Percentiles rank a stretch among this genome's conserved stretches.
Conservation (phyloP, 345 rosid species). For the Gossypium sturtianum region DNA sequence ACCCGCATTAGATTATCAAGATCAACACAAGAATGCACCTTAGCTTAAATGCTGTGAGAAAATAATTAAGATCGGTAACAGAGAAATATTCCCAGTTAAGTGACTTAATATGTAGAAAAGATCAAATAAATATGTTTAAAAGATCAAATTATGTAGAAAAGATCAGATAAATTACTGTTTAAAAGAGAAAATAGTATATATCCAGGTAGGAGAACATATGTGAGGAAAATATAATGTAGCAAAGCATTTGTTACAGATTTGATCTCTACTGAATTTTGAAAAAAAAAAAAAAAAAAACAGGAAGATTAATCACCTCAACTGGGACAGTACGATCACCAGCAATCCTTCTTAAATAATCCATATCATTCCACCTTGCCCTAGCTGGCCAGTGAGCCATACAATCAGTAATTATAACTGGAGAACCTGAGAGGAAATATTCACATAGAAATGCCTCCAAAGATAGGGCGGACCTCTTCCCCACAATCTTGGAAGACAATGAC, state of each 20-base stretch:
- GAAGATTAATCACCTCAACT: constrained; percentile 74
- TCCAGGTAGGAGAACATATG: background rate
- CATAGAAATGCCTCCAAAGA: constrained; percentile 81
- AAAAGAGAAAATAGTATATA: background rate
- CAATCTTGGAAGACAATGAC: constrained; percentile 56
- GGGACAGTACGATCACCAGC: constrained; percentile 95
- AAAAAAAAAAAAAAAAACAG: background rate
- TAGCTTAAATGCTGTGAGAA: background rate
- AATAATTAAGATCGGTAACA: background rate
- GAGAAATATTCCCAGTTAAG: background rate
- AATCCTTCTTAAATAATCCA: constrained; percentile 61
- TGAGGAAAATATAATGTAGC: background rate
- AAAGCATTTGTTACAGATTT: background rate
- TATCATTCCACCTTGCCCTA: constrained; percentile 73
- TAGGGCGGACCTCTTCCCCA: constrained; percentile 64
- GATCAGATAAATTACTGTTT: background rate
- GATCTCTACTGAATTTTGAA: constrained; percentile 2
- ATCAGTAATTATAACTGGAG: constrained; percentile 80
- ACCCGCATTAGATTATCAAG: no score
- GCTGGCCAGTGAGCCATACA: constrained; percentile 98
- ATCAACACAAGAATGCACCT: no score
- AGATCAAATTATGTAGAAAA: background rate
- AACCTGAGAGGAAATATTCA: constrained; percentile 55
- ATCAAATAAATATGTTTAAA: no score
- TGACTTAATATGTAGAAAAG: background rate